Evolutionary conservation across 2,329 filamentous ascomycete genomes (phyloP), one percentile per base, ranked within the genome.

Genomic region (Curvularia sp.): DNA sequence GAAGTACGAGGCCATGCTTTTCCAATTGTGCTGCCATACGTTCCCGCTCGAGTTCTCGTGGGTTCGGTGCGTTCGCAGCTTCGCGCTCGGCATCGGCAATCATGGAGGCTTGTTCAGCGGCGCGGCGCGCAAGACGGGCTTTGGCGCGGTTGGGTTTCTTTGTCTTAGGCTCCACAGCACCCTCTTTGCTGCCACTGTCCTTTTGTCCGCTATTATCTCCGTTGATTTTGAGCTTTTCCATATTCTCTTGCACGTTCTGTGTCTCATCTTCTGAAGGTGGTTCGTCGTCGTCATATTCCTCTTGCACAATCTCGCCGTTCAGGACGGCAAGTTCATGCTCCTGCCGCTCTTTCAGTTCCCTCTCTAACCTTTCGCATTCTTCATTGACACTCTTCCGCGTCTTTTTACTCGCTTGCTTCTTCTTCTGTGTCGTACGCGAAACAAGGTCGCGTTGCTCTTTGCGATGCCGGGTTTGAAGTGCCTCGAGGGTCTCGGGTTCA

Each of bases 61-160:
- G 73, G 51, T 79, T 71, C n/a, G 77, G 77, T 26, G 77, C 69
- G 35, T 71, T 71, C 30, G 70, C 82, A 0, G 93, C 94, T 77
- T 98, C 94, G 58, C 86, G 80, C 58, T 88, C 87, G 0, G 94
- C 94, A 38, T 86, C 83, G 1, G 81, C 82, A 0, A 88, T 83
- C 5, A 86, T 84, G 5, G 88, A 89, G 63, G 92, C 89, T 66
- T 90, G 87, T 75, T 97, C 93, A 4, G 93, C 94, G 4, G 92
- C 92, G 49, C 95, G 89, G 26, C 94, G 89, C 20, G 95, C 95
- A 15, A 98, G 84, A 1, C 95, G 88, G 61, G 94, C 95, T 77
- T 96, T 97, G 74, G 95, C 91, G 13, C 95, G 86, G 76, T 97
- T 98, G 28, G 89, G 89, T 75, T 96, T 97, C 80, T 89, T 92